These are phyloP conservation scores for Colletotrichum brevisporum DNA, from an alignment of 2,329 filamentous ascomycete species.

Conservation along the genomic window DNA sequence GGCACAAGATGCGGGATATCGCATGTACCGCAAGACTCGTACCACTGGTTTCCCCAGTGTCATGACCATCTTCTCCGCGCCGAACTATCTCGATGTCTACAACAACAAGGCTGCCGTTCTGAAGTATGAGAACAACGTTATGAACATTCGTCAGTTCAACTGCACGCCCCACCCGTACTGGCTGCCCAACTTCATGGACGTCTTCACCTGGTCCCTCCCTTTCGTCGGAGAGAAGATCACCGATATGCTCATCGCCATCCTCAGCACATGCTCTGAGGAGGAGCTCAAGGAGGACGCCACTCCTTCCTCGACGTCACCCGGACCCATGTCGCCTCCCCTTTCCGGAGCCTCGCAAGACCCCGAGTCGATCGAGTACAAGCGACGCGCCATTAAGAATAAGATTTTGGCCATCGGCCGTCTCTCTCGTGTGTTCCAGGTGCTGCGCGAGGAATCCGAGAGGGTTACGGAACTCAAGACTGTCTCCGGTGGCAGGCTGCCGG, in stretches of 20 bases:
- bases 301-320: conserved; percentile 77
- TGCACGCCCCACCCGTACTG: conserved; percentile 99
- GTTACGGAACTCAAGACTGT: conserved; percentile 99
- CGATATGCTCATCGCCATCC: conserved; percentile 98
- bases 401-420: conserved; percentile 97
- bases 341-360: conserved; percentile 71
- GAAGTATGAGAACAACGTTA: conserved; percentile 99
- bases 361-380: conserved; percentile 93
- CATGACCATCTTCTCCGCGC: conserved; percentile 99
- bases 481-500: conserved; percentile 90
- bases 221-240: conserved; percentile 99
- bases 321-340: conserved; percentile 81
- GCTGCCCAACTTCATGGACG: conserved; percentile 99
- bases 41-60: conserved; percentile 99
- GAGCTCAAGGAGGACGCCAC: conserved; percentile 92
- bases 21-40: conserved; percentile 99
- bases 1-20: conserved; percentile 97
- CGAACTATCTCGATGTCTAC: conserved; percentile 98
- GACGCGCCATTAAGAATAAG: conserved; percentile 99
- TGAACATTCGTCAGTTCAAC: conserved; percentile 99
- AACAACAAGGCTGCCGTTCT: conserved; percentile 99
- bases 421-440: conserved; percentile 97
- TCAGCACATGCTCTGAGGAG: conserved; percentile 99
- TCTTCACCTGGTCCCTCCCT: conserved; percentile 99
- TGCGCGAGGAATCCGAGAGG: conserved; percentile 96